Base-by-base conservation (phyloP, 129 eudicot genomes). In the Kitagawia praeruptora region DNA sequence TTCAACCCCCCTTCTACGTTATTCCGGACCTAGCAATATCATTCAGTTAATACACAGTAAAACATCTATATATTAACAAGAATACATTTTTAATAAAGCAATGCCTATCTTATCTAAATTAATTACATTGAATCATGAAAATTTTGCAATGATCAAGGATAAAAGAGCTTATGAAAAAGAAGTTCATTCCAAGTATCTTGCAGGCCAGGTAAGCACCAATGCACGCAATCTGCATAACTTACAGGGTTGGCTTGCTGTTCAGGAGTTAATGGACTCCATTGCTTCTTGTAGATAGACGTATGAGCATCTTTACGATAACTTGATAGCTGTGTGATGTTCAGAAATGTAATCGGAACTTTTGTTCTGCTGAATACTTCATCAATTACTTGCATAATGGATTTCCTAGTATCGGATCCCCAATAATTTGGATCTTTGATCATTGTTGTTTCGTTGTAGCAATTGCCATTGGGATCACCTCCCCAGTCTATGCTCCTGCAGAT, bases 151-250 rank as follows among this genome's bases (percentile, higher is more conserved):
- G 37, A 0, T 61, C 51, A 89, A 61, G 96, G 93, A 78, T 90
- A 90, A 63, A 93, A 93, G 41, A 91, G 96, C 63, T 93, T 93
- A 0, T 96, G 88, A 75, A 80, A 90, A 37, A 93, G 81, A 64
- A 93, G 93, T 74, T 93, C 95, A 31, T 92, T 89, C 95, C 97
- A 92, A 3, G 91, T 89, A 83, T 92, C 97, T 28, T 89, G 97
- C 34, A 92, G 87, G 21, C 97, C 97, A 0, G 97, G 97, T 47
- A 92, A 83, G 74, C 97, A 92, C 95, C 95, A 92, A 63, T 92
- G 97, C 53, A 87, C 89, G 27, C 97, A 92, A 69, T 92, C 97
- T 37, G 97, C 93, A 46, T 92, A 92, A 77, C 91, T 87, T 6
- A 58, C 77, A 0, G 97, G 97, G 56, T 92, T 88, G 14, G 91